These are phyloP conservation scores for Cladosporium phlei DNA, from an alignment of 2,329 filamentous ascomycete genomes.

Conservation along the genomic window DNA sequence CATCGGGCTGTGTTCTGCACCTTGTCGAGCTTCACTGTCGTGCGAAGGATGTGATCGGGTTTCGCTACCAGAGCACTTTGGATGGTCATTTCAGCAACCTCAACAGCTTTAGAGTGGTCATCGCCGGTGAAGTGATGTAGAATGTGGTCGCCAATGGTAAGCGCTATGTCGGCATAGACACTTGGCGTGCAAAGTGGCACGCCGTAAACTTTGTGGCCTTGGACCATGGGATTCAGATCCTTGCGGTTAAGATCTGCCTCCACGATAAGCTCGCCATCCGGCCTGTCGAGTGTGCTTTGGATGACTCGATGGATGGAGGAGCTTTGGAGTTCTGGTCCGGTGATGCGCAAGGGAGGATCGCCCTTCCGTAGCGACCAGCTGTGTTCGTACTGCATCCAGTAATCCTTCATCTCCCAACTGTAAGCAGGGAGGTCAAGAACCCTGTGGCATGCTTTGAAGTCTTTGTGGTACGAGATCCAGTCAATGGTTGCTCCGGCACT, in stretches of 20 bases:
- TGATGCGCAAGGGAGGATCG: constrained; percentile 53
- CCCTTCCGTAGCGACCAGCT: constrained; percentile 69
- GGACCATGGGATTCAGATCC: constrained; percentile 58
- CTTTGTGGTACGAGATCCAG: constrained; percentile 66
- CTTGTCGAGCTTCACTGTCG: constrained; percentile 51
- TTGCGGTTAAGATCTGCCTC: constrained; percentile 63
- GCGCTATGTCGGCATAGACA: constrained; percentile 60
- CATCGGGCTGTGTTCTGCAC: constrained; percentile 56
- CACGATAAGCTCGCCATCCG: constrained; percentile 56
- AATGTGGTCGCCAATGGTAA: constrained; percentile 62
- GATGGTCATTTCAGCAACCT: constrained; percentile 59
- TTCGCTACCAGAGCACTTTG: constrained; percentile 64
- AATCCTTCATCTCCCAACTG: constrained; percentile 65
- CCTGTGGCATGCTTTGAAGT: constrained; percentile 54
- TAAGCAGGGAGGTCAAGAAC: constrained; percentile 62
- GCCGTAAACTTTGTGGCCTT: constrained; percentile 65
- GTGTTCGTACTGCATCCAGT: constrained; percentile 67
- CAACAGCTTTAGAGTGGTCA: too few species aligned
- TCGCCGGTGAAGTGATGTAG: constrained; percentile 60
- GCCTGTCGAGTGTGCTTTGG: constrained; percentile 57
- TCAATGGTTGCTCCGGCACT: constrained; percentile 58
- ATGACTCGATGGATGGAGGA: constrained; percentile 62
- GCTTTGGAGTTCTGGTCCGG: too few species aligned
- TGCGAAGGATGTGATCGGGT: constrained; percentile 56
- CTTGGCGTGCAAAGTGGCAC: constrained; percentile 61